Conservation (phyloP, 306 rosid genomes). For the Aeschynomene evenia region DNA sequence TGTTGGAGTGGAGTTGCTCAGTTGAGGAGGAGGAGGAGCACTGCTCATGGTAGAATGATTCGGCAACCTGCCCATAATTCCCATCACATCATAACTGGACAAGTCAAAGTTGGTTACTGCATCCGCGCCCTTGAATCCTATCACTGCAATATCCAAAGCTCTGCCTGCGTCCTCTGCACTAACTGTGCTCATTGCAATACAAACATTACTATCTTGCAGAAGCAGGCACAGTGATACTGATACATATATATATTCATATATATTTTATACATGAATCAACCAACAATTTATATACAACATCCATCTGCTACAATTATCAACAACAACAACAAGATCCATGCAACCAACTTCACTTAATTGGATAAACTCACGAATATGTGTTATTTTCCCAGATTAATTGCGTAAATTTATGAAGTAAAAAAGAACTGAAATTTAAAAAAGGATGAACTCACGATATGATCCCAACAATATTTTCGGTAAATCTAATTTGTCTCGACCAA, state of each 20-base stretch:
- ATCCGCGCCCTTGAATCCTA: slow-evolving; percentile 3
- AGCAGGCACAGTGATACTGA: too few species aligned
- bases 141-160: neutral
- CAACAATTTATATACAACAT: too few species aligned
- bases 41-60: neutral
- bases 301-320: too few species aligned
- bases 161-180: slow-evolving; percentile 22
- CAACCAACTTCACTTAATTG: too few species aligned
- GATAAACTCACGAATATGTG: too few species aligned
- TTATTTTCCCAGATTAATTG: too few species aligned
- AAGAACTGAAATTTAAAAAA: neutral
- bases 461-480: neutral
- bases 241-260: too few species aligned
- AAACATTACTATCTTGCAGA: too few species aligned
- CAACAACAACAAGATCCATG: too few species aligned
- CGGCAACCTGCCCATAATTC: neutral
- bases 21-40: too few species aligned
- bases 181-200: neutral
- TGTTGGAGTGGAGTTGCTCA: neutral
- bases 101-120: slow-evolving; percentile 20
- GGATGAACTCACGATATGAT: slow-evolving; percentile 7
- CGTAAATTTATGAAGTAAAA: too few species aligned
- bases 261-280: too few species aligned
- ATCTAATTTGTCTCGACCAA: neutral
- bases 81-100: neutral